Evolutionary conservation across 495 filamentous ascomycete species (phyloP), one percentile per base, ranked within the genome.

Genomic region (Durotheca rogersii): DNA sequence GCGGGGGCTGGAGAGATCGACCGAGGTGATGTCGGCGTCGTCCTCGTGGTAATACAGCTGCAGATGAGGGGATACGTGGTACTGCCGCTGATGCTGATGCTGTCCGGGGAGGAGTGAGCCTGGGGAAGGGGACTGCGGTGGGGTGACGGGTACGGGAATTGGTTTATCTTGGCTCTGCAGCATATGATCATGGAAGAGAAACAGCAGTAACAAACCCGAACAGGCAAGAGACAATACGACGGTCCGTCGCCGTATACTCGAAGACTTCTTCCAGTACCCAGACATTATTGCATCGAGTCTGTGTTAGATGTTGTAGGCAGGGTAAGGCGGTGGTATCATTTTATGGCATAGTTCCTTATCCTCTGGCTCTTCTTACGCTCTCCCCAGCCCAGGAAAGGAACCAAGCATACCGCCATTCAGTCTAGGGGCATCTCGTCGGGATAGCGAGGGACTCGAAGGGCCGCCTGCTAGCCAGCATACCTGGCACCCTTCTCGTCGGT

Each of bases 1-100:
- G 36, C 67, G 65, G 0, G 68, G 25, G 37, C 37, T 51, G 9
- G 70, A 74, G 15, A 74, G 67, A 43, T 74, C 62, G 44, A 19
- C 6, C 9, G 32, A 12, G 32, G 32, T 16, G 32, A 11, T 4
- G 11, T 12, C 5, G 1, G 23, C 6, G 17, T 41, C 21, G 4
- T 23, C 21, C 10, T 2, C 12, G 23, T 35, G n/a, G 25, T 23
- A 41, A 19, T 7, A 21, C 6, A 29, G 37, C 3, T 41, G 53
- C 15, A 51, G 47, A 6, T n/a, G 32, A 35, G 32, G 32, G 15
- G 32, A 35, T 9, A 4, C 4, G 23, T 4, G 23, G 4, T 27
- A 9, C 4, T 27, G 23, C 23, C 4, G 23, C n/a, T 27, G 23
- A 9, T 27, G 23, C 23, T 27, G 4, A 9, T 27, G 9, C 9